phyloP scores from a whole-genome alignment of 805 yeast genomes.

The Ascoidea asiatica region DNA sequence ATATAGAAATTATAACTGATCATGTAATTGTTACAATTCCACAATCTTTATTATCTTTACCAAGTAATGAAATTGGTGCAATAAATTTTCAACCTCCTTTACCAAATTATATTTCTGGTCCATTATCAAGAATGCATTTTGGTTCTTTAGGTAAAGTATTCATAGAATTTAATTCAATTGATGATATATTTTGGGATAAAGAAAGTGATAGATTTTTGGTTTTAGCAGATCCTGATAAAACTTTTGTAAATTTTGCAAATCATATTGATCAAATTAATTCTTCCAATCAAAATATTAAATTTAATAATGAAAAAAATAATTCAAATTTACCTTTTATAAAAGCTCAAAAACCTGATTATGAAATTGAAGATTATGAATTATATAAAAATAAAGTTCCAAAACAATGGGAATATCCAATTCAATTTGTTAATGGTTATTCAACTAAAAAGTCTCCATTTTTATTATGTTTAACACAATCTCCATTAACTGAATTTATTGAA shows the following conservation, averaged over 20 bases:
- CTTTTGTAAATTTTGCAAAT: conserved; percentile 6
- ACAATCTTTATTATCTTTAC: conserved; percentile 46
- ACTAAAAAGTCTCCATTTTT: conserved; percentile 38
- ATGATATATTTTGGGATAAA: conserved; percentile 42
- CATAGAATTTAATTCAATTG: conserved; percentile 40
- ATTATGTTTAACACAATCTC: conserved; percentile 57
- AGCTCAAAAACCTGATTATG: conserved; percentile 4
- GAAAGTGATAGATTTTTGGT: conserved; percentile 37
- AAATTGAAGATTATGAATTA: conserved; percentile 11
- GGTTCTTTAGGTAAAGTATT: conserved; percentile 66
- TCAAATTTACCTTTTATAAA: conserved; percentile 2
- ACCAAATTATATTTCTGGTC: conserved; percentile 27
- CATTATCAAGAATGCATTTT: conserved; percentile 37
- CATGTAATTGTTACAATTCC: conserved; percentile 68
- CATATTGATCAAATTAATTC: conserved; percentile 1
- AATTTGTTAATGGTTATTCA: conserved; percentile 45
- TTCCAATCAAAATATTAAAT: background rate
- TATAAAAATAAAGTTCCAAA: conserved; percentile 17
- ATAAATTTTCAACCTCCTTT: conserved; percentile 44
- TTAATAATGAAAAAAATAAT: conserved; percentile 5
- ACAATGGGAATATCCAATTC: conserved; percentile 47
- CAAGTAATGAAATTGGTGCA: conserved; percentile 23
- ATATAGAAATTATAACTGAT: conserved; percentile 26
- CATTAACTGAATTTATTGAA: conserved; percentile 50
- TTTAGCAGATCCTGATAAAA: conserved; percentile 23